Evolutionary conservation across 2,329 filamentous ascomycete genomes (phyloP).

Genomic region (Pochonia chlamydosporia): DNA sequence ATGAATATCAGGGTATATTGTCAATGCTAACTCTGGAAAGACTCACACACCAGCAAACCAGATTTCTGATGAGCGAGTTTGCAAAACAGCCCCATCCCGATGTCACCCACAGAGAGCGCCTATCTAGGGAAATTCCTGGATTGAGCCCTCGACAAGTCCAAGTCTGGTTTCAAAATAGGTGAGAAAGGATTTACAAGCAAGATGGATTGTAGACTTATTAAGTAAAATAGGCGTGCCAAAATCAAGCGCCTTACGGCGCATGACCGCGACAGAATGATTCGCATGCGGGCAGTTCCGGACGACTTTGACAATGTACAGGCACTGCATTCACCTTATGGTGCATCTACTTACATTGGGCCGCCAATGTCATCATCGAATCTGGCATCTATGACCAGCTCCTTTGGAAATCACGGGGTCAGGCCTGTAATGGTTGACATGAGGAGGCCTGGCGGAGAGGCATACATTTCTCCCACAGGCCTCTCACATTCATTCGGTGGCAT

Average conservation of each 20-base stretch:
- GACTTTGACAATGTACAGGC: constrained; percentile 67
- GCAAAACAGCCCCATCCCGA: constrained; percentile 92
- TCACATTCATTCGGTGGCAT: constrained; percentile 63
- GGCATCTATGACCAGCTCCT: constrained; percentile 42
- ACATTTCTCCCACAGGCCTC: constrained; percentile 61
- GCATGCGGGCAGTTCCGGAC: constrained; percentile 65
- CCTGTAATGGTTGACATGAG: constrained; percentile 65
- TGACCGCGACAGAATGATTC: constrained; percentile 65
- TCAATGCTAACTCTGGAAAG: constrained; percentile 42
- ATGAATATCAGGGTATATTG: background rate
- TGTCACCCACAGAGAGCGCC: constrained; percentile 78
- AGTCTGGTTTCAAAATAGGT: constrained; percentile 99
- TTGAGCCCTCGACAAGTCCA: constrained; percentile 90
- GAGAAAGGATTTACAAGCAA: constrained; percentile 21
- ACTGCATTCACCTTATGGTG: constrained; percentile 61
- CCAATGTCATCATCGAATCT: constrained; percentile 36
- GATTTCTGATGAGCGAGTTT: constrained; percentile 95
- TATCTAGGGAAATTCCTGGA: constrained; percentile 86
- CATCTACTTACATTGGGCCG: constrained; percentile 46
- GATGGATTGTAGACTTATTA: constrained; percentile 12
- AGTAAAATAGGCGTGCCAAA: constrained; percentile 52
- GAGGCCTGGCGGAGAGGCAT: constrained; percentile 56
- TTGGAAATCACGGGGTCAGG: constrained; percentile 57
- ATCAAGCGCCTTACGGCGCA: constrained; percentile 67
- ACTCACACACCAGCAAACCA: constrained; percentile 93